Base-by-base conservation (phyloP, 345 rosid genomes). In the Melaleuca alternifolia region DNA sequence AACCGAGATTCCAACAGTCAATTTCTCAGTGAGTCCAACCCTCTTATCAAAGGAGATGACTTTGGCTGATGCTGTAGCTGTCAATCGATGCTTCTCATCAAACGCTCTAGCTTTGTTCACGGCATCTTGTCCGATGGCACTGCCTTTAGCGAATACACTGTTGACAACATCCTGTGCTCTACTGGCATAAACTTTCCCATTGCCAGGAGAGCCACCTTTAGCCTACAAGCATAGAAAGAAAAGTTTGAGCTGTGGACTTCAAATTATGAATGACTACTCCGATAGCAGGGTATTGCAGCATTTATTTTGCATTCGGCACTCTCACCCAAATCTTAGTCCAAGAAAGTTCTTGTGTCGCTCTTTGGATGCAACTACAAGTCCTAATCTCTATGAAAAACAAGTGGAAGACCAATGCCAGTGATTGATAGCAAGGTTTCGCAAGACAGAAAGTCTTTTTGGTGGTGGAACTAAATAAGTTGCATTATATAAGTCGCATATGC, bases 91-190 rank as follows among this genome's bases (percentile, higher is more conserved):
- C 88, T 94, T 94, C 88, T 97, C 98, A 75, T 97, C 98, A 85
- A 97, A 97, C 82, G 98, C 98, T 85, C 93, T 97, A 75, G 99
- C 99, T 93, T 94, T 97, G 86, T 95, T 97, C 89, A 97, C 85
- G 5, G 99, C 99, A 88, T 97, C 99, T 92, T 95, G 98, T 87
- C 96, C 85, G 33, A 97, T 90, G 84, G 98, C 97, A 26, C 97
- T 95, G 81, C 99, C 98, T 94, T 94, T 96, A 0, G 98, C 99
- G 86, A 97, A 90, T 89, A 97, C 90, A 83, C 83, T 95, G 15
- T 92, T 92, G 87, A 96, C 97, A 50, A 94, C 98, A 86, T 93
- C 98, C 90, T 97, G 99, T 6, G 99, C 99, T 91, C 83, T 96
- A 89, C 76, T 95, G 28, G 91, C 99, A 85, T 97, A 96, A 11